Base-by-base conservation (phyloP, 2,329 filamentous ascomycete species). In the Rutstroemia sp. region DNA sequence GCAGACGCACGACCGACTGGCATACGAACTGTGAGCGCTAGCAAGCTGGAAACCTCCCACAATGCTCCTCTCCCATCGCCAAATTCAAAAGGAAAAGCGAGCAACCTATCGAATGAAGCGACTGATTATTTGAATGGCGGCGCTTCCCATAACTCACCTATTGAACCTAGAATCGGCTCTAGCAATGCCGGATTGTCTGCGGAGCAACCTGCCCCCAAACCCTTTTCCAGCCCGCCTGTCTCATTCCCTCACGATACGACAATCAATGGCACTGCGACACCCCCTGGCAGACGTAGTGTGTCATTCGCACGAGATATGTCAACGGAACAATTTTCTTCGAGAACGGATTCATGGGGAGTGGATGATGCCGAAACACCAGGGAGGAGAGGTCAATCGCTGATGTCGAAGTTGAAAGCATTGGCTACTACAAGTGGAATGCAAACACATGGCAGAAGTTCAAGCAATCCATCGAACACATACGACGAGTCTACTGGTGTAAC, bases 351-450 rank as follows among this genome's bases (percentile, higher is more conserved):
- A 4, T 80, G 80, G 61, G 64, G 60, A 6, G 16, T 58, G 73
- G 83, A 87, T 47, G 84, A 87, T 51, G 77, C 72, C n/a, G 87
- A 88, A 39, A 73, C 74, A 8, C 70, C 76, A 14, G 75, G 73
- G 56, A 86, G 75, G 78, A 60, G 80, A 80, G 75, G 80, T 55
- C 80, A 81, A 21, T 86, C 86, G 23, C 78, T 95, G 61, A 89
- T 95, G 72, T 86, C 86, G 17, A 91, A 87, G 69, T 72, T 95
- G 60, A 90, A 88, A 68, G 86, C 88, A 3, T 74, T 95, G 55
- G 82, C 88, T 21, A 80, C 77, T 10, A 72, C 74, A 7, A 71
- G 75, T n/a, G 71, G 70, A 23, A 54, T 67, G 44, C 69, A 76
- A 12, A 63, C 60, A 16, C 78, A 80, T 54, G 71, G 72, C n/a